phyloP scores from a whole-genome alignment of 257 asterid genomes.

The Forsythia suspensa region DNA sequence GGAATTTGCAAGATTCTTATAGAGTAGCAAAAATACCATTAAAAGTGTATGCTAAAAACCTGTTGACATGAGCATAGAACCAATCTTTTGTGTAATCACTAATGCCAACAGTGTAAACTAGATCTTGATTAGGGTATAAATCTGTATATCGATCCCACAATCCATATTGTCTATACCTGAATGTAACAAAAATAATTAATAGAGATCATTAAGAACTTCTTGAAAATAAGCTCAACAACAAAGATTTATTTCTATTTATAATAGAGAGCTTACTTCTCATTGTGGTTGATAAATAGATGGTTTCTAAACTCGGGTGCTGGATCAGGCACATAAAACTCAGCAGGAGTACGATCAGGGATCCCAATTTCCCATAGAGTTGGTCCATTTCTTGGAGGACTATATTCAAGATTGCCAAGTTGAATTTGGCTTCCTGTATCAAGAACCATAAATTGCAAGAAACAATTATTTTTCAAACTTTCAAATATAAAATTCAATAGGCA shows the following conservation, averaged over 20 bases:
- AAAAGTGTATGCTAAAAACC: conserved; percentile 31
- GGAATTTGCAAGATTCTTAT: not conserved
- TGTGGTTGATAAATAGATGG: conserved; percentile 33
- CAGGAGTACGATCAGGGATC: conserved; percentile 60
- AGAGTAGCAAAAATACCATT: not conserved
- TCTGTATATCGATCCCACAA: conserved; percentile 54
- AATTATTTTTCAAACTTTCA: not conserved
- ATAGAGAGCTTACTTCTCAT: conserved; percentile 34
- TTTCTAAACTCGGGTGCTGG: conserved; percentile 37
- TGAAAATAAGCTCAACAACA: no score
- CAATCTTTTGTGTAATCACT: conserved; percentile 49
- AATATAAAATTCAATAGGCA: not conserved
- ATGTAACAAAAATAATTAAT: not conserved
- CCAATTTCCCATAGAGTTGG: conserved; percentile 73
- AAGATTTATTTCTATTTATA: no score
- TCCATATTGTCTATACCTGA: conserved; percentile 64
- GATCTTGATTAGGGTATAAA: conserved; percentile 48
- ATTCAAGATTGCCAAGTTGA: conserved; percentile 31
- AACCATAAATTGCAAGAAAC: not conserved
- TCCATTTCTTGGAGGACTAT: conserved; percentile 52
- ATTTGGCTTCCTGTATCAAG: conserved; percentile 24
- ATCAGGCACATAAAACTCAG: conserved; percentile 59
- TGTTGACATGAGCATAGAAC: conserved; percentile 62
- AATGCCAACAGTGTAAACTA: conserved; percentile 42
- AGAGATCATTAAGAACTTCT: not conserved